Conservation (phyloP, 495 filamentous ascomycete genomes). For the Neurospora terricola region DNA sequence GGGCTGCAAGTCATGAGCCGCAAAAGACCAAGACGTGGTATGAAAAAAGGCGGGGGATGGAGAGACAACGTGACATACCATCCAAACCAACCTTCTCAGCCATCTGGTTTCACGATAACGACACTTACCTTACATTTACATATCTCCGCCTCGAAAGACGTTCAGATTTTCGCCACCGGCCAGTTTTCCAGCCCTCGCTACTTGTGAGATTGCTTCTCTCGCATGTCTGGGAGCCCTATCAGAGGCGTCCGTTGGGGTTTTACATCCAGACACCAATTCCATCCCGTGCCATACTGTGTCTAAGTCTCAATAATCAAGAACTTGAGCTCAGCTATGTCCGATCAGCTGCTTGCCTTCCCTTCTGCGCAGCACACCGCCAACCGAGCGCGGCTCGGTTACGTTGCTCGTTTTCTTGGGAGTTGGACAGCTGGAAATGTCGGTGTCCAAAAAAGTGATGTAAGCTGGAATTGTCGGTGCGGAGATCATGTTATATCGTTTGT, state of each 20-base stretch:
- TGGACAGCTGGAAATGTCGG: neutral
- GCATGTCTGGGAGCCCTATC: neutral
- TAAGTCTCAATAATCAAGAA: neutral
- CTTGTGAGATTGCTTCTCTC: neutral
- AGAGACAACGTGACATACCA: neutral
- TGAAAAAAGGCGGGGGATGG: neutral
- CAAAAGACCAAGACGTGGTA: neutral
- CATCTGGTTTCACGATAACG: neutral
- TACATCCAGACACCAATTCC: neutral
- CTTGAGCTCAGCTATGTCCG: neutral
- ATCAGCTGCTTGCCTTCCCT: neutral
- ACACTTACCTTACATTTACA: neutral
- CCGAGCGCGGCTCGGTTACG: neutral
- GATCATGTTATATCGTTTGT: neutral
- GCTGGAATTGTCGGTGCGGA: neutral
- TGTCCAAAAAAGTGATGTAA: neutral
- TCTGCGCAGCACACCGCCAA: neutral
- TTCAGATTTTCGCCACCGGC: neutral
- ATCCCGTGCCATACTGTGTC: neutral
- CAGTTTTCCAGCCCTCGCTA: neutral
- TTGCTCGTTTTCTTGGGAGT: neutral
- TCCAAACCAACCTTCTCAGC: neutral
- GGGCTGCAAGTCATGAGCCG: neutral
- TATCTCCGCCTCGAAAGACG: neutral
- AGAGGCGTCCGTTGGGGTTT: neutral